These are phyloP conservation scores for Catenaria anguillulae DNA, from an alignment of 371 early-diverging fungal species.

Conservation along the genomic window DNA sequence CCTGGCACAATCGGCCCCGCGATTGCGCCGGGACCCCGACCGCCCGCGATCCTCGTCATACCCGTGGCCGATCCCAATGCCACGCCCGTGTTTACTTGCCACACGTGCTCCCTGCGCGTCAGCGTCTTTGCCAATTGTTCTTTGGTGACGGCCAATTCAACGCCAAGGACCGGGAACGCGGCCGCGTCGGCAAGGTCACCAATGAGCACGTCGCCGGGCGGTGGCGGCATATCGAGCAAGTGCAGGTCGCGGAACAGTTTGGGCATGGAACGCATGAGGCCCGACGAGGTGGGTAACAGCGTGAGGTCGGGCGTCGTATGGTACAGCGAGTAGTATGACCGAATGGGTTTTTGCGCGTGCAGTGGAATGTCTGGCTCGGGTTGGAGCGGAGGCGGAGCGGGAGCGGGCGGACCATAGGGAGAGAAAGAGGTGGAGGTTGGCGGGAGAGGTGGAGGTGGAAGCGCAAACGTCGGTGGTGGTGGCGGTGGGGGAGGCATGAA, in stretches of 20 bases:
- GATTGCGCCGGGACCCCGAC: no score
- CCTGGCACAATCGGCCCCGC: no score
- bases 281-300: not conserved
- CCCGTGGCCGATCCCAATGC: no score
- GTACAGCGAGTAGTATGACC: not conserved
- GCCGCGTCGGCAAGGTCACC: not conserved
- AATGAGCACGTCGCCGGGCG: not conserved
- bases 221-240: not conserved
- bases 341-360: not conserved
- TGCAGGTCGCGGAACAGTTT: not conserved
- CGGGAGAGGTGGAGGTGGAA: not conserved
- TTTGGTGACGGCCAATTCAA: not conserved
- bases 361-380: not conserved
- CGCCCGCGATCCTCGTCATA: no score
- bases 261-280: not conserved
- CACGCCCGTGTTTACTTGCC: no score
- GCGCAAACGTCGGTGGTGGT: not conserved
- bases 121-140: not conserved
- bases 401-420: not conserved
- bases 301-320: conserved; percentile 2
- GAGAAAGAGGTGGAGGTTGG: no score
- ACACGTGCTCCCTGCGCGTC: no score
- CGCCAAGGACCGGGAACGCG: not conserved
- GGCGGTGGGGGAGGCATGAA: not conserved
- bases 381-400: not conserved